Base-by-base conservation (phyloP, 768 basidiomycete genomes). In the Lactarius trivialis region DNA sequence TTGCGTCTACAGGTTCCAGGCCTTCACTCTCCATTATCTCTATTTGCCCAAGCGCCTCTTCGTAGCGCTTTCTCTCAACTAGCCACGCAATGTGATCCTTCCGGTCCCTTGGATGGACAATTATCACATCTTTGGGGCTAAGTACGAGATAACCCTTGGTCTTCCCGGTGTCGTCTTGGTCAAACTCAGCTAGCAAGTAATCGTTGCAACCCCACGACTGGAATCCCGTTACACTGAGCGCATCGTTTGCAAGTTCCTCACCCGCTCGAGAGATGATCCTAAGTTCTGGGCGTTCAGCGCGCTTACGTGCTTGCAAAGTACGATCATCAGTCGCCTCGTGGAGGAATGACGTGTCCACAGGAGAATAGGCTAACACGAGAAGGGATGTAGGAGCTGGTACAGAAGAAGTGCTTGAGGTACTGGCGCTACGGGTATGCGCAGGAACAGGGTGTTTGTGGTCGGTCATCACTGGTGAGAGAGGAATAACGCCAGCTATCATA, bases 61-160 rank as follows among this genome's bases (percentile, higher is more conserved):
- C 93, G 68, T 92, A 99, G 66, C 85, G 76, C 71, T 82, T 78
- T 67, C 84, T 79, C 70, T 98, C 93, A 12, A 98, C 87, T 19
- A 99, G 75, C 97, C 97, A 99, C 9, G 81, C 78, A 43, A 99
- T 83, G 71, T 95, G 94, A 71, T 99, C 97, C 68, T 84, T 81
- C 70, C 82, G 81, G 76, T 98, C 97, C 62, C 97, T 78, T 41
- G 89, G 86, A 68, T 84, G 83, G n/a, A 93, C 95, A 8, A 93
- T 75, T 48, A 98, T 86, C 32, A 98, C 73, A 69, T 94, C 93
- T 71, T 82, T 81, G 8, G 97, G 97, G 63, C 89, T 91, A 68
- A 93, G 74, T 14, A 97, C 93, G 32, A 93, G 79, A 70, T 93
- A 97, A 56, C 82, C 83, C 60, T 83, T 77, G 19, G 77, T 74